phyloP scores from a whole-genome alignment of 768 basidiomycete species.

The Dacryopinax primogenitus region DNA sequence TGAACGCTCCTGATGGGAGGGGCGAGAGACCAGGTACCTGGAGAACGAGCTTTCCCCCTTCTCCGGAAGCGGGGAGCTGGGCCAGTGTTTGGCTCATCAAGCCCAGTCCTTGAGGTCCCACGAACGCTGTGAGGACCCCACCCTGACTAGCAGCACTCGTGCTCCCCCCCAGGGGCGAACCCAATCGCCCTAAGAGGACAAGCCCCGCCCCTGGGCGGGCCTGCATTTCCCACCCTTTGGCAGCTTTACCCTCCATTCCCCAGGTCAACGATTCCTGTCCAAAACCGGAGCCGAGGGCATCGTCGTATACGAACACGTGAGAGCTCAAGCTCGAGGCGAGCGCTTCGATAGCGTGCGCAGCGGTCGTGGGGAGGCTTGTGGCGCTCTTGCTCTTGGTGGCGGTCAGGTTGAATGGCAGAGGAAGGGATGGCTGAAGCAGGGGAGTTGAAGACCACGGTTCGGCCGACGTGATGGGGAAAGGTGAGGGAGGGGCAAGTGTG shows the following conservation, averaged over 20 bases:
- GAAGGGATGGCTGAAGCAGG: not conserved
- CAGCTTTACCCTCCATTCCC: conserved; percentile 35
- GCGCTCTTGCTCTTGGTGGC: not conserved
- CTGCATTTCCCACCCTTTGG: conserved; percentile 52
- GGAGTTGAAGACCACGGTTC: not conserved
- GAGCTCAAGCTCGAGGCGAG: conserved; percentile 52
- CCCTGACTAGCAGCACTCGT: conserved; percentile 50
- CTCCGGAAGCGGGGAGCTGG: conserved; percentile 51
- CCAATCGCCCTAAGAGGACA: conserved; percentile 58
- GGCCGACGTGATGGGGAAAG: not conserved
- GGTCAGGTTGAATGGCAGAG: not conserved
- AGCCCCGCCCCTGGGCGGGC: conserved; percentile 76
- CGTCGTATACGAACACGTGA: conserved; percentile 65
- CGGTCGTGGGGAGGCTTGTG: not conserved
- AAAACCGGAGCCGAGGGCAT: conserved; percentile 74
- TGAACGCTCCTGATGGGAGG: conserved; percentile 50
- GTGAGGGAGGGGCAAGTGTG: not conserved
- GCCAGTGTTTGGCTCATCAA: conserved; percentile 69
- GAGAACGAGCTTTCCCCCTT: conserved; percentile 57
- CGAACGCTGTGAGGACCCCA: conserved; percentile 61
- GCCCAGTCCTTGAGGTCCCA: conserved; percentile 69
- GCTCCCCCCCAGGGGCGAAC: conserved; percentile 36
- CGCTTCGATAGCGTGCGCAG: conserved; percentile 37
- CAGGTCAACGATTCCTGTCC: conserved; percentile 59
- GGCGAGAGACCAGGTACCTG: conserved; percentile 60